Conservation (phyloP, 2,329 filamentous ascomycete species). For the Fusarium sororula region DNA sequence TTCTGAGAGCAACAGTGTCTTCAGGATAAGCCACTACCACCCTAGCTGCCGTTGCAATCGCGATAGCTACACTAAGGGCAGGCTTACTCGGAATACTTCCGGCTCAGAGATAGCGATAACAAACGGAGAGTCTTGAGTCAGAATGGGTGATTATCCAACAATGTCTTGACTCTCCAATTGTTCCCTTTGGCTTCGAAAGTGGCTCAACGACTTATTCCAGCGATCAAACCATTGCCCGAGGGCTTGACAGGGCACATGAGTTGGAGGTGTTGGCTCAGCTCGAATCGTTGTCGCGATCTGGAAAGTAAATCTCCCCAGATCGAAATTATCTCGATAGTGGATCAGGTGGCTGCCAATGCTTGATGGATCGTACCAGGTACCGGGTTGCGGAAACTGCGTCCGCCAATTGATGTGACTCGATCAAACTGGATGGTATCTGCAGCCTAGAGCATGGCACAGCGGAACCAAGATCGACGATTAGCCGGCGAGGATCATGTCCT, state of each 20-base stretch:
- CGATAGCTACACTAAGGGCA: not conserved
- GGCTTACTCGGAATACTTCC: not conserved
- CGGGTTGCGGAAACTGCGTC: constrained; percentile 19
- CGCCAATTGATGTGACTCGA: constrained; percentile 4
- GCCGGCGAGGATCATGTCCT: not conserved
- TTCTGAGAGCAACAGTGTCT: not conserved
- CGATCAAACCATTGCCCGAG: not conserved
- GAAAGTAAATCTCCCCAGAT: constrained; percentile 29
- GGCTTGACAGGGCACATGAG: not conserved
- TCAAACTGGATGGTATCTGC: constrained; percentile 11
- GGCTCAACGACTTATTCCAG: not conserved
- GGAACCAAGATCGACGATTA: constrained; percentile 17
- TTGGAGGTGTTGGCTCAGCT: constrained; percentile 3
- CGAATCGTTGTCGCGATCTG: constrained; percentile 27
- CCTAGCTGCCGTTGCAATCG: not conserved
- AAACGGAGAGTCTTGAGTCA: not conserved
- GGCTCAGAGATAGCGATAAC: not conserved
- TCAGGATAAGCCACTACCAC: not conserved
- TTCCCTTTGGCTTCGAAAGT: not conserved
- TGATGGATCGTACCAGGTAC: constrained; percentile 29
- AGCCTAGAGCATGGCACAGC: constrained; percentile 1
- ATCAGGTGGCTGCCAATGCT: constrained; percentile 30
- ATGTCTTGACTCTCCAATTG: not conserved
- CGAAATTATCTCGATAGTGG: constrained; percentile 40
- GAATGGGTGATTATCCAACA: not conserved